These are phyloP conservation scores for Wallacemonas rigidus DNA, from an alignment of 208 protist species.

Conservation along the genomic window DNA sequence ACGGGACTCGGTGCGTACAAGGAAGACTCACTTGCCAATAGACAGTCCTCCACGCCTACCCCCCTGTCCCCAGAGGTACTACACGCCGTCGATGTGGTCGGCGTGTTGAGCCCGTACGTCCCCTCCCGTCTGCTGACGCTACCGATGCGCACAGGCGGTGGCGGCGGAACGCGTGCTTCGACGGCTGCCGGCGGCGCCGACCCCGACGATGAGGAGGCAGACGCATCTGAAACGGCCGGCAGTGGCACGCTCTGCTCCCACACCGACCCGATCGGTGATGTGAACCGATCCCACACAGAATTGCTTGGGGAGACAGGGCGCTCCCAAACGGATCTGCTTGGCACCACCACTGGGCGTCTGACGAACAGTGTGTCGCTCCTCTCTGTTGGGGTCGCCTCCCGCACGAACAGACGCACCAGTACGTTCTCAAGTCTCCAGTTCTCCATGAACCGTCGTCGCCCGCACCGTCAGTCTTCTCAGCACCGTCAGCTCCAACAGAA, in stretches of 20 bases:
- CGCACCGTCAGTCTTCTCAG: not conserved
- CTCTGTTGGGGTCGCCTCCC: slow-evolving; percentile 7
- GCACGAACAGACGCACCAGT: slow-evolving; percentile 32
- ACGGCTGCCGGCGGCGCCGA: too few species aligned
- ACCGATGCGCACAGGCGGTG: not conserved
- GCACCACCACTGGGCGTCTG: not conserved
- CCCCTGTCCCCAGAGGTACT: not conserved
- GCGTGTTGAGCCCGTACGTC: not conserved
- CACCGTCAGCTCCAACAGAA: slow-evolving; percentile 13
- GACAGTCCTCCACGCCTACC: not conserved
- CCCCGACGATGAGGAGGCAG: not conserved
- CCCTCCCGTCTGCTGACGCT: not conserved
- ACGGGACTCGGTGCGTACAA: too few species aligned
- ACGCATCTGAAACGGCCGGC: not conserved
- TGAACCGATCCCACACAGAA: not conserved
- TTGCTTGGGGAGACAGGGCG: not conserved
- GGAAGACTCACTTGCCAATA: too few species aligned
- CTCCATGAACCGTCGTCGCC: slow-evolving; percentile 26
- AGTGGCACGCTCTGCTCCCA: too few species aligned
- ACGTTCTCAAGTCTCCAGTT: slow-evolving; percentile 49
- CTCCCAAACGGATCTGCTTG: slow-evolving; percentile 1
- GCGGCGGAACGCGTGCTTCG: not conserved
- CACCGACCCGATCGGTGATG: too few species aligned
- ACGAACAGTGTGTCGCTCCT: not conserved
- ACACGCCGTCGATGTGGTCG: not conserved